These are phyloP conservation scores for Quercus agrifolia DNA, from an alignment of 306 rosid genomes.

Conservation along the genomic window DNA sequence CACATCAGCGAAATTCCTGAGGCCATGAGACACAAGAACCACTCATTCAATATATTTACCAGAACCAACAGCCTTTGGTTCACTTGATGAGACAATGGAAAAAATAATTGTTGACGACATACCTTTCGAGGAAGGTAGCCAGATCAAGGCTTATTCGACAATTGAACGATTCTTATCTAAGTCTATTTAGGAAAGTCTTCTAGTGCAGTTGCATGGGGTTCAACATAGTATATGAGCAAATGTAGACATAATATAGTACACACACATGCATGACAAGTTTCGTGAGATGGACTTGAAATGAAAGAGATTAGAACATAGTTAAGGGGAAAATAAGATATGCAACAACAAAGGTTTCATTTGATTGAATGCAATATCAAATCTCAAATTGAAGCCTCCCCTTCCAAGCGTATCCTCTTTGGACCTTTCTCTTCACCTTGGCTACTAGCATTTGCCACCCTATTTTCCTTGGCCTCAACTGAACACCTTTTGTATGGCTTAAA, in stretches of 20 bases:
- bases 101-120: background rate
- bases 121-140: conserved; percentile 17
- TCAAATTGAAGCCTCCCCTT: conserved; percentile 60
- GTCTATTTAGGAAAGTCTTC: conserved; percentile 33
- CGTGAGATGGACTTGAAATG: conserved; percentile 43
- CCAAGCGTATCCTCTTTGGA: conserved; percentile 72
- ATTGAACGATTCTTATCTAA: conserved; percentile 28
- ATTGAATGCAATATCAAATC: conserved; percentile 43
- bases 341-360: conserved; percentile 47
- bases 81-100: background rate
- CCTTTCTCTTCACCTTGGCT: conserved; percentile 70
- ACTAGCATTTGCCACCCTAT: conserved; percentile 35
- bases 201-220: conserved; percentile 36
- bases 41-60: background rate
- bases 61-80: background rate
- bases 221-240: conserved; percentile 38
- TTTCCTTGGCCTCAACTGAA: conserved; percentile 72
- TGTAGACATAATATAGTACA: conserved; percentile 50
- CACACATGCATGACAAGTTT: conserved; percentile 62
- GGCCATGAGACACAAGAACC: background rate
- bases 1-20: background rate
- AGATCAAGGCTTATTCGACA: conserved; percentile 33
- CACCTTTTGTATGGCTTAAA: conserved; percentile 96
- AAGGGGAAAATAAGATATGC: conserved; percentile 26
- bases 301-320: conserved; percentile 6